Base-by-base conservation (phyloP, 768 basidiomycete species). In the Boletus eberwhitei region DNA sequence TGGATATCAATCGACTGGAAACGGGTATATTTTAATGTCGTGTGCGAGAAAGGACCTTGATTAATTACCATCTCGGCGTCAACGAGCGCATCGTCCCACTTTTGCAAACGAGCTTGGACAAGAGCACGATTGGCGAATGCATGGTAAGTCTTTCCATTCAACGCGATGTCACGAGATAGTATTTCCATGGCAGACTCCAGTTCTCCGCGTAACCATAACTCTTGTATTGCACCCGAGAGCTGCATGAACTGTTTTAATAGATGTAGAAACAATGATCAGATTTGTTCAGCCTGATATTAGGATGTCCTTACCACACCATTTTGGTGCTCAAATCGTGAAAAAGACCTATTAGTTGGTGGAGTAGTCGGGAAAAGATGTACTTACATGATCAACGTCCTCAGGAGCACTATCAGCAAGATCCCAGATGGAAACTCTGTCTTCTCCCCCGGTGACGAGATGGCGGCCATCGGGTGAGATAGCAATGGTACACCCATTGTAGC, bases 21-120 rank as follows among this genome's bases (percentile, higher is more conserved):
- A 48, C 6, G 13, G 1, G 16, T 6, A 8, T 21, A 1, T 24
- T n/a, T 48, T 0, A 51, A 32, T 40, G 8, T 6, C 13, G 4
- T 7, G 7, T 3, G 2, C 12, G 3, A 13, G 6, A 41, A 14
- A 32, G 6, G 26, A 17, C 16, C 0, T 17, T 8, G 13, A 14
- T 24, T 17, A n/a, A 3, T 42, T 46, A 58, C 60, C 60, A 41
- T 62, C 24, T 61, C 49, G 2, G 60, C 60, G 12, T 62, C 56
- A 2, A 34, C 5, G 7, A 61, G 39, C 1, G 60, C 60, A 36
- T 34, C 3, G 1, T 2, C n/a, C 55, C 52, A 54, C 2, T 49
- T 45, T 26, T 29, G n/a, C 24, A 54, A 35, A 48, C 50, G 60
- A 11, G 47, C 60, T 22, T 52, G 47, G 9, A 61, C 16, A 12